Conservation (phyloP, 129 eudicot genomes). For the Artemisia annua region DNA sequence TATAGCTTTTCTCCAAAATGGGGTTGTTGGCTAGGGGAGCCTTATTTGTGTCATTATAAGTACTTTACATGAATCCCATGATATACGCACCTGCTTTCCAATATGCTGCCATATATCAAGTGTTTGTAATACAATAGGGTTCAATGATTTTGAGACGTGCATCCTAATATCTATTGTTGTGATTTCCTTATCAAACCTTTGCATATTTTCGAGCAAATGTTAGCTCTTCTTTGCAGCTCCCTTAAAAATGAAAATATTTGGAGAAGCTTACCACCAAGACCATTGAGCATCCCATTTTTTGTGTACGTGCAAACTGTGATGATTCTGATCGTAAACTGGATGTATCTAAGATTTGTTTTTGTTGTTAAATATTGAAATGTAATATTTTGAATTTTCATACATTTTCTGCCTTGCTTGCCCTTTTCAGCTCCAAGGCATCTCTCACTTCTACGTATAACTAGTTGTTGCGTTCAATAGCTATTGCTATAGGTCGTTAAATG, state of each 20-base stretch:
- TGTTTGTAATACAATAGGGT: neutral
- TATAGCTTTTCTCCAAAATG: slow-evolving; percentile 9
- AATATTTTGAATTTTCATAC: neutral
- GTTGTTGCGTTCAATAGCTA: neutral
- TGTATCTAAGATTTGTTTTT: neutral
- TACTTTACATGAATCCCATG: slow-evolving; percentile 19
- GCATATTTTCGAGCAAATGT: slow-evolving; percentile 16
- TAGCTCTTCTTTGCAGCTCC: slow-evolving; percentile 11
- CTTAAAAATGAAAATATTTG: neutral
- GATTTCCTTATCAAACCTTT: neutral
- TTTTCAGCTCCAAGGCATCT: neutral
- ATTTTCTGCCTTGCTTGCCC: neutral
- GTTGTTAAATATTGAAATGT: neutral
- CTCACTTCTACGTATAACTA: slow-evolving; percentile 10
- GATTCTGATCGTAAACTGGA: neutral
- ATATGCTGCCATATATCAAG: slow-evolving; percentile 18
- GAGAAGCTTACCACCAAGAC: slow-evolving; percentile 10
- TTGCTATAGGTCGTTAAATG: neutral
- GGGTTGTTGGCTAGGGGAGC: slow-evolving; percentile 18
- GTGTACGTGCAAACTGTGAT: neutral
- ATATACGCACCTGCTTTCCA: slow-evolving; percentile 21
- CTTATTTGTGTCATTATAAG: slow-evolving; percentile 10
- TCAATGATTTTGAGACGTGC: slow-evolving; percentile 17
- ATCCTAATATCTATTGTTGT: slow-evolving; percentile 7
- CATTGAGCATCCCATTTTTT: neutral